These are phyloP conservation scores for Eucalyptus lansdowneana DNA, from an alignment of 345 rosid species.

Conservation along the genomic window DNA sequence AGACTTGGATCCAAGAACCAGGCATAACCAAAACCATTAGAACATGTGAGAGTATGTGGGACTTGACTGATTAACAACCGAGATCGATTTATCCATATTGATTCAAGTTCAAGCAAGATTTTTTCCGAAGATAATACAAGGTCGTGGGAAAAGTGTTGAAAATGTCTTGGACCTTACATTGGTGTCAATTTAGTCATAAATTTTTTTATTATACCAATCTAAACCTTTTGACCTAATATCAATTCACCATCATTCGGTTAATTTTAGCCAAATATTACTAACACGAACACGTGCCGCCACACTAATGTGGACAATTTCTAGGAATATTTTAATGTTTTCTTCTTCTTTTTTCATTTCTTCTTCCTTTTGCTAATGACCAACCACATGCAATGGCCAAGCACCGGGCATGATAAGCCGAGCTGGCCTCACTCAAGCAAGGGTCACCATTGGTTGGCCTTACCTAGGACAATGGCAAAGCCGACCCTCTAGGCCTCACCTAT, in stretches of 20 bases:
- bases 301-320: too few relatives aligned
- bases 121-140: background rate
- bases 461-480: fast-evolving
- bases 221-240: fast-evolving
- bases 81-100: background rate
- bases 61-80: background rate
- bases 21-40: background rate
- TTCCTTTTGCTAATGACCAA: too few relatives aligned
- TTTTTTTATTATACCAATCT: fast-evolving
- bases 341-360: too few relatives aligned
- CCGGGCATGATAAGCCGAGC: fast-evolving
- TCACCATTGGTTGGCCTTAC: too few relatives aligned
- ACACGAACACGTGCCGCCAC: too few relatives aligned
- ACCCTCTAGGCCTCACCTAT: too few relatives aligned
- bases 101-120: background rate
- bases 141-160: too few relatives aligned
- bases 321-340: too few relatives aligned
- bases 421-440: fast-evolving
- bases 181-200: too few relatives aligned
- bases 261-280: too few relatives aligned
- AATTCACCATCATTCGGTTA: fast-evolving
- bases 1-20: background rate
- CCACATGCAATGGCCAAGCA: fast-evolving
- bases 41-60: background rate
- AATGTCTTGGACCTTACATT: too few relatives aligned